These are phyloP conservation scores for Orychophragmus violaceus DNA, from an alignment of 345 rosid species.

Conservation along the genomic window DNA sequence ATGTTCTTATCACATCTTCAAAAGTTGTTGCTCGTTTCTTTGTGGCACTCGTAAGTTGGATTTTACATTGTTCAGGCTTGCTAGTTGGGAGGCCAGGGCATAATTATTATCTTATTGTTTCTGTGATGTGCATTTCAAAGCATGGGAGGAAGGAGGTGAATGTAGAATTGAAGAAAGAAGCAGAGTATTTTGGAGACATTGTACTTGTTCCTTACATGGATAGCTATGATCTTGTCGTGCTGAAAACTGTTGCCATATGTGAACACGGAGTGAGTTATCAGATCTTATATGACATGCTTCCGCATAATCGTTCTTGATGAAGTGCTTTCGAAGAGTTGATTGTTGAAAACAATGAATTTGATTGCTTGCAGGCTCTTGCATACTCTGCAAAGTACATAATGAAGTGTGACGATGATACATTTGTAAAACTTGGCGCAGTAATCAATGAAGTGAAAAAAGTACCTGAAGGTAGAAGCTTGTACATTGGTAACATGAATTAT, in stretches of 20 bases:
- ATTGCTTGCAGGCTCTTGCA: conserved; percentile 50
- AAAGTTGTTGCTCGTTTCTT: conserved; percentile 90
- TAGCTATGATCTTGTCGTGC: conserved; percentile 88
- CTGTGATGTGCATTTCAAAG: conserved; percentile 35
- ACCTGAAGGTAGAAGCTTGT: conserved; percentile 57
- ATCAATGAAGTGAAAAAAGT: conserved; percentile 57
- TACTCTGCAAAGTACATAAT: conserved; percentile 62
- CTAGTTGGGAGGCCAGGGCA: neutral
- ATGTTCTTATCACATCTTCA: conserved; percentile 68
- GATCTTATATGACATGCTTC: conserved; percentile 8
- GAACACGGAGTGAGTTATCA: conserved; percentile 77
- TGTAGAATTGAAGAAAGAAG: conserved; percentile 85
- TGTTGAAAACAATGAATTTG: conserved; percentile 6
- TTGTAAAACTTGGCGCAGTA: conserved; percentile 70
- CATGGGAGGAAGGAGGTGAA: conserved; percentile 88
- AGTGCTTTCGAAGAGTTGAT: conserved; percentile 7
- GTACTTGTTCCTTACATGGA: conserved; percentile 92
- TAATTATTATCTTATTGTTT: neutral
- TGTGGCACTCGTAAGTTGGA: conserved; percentile 66
- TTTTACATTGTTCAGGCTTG: neutral
- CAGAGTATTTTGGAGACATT: conserved; percentile 85
- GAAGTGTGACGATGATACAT: conserved; percentile 96
- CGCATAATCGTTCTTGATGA: neutral
- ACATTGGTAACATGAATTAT: conserved; percentile 85
- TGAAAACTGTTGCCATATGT: conserved; percentile 93